Conservation (phyloP, 345 rosid species). For the Acer saccharum region DNA sequence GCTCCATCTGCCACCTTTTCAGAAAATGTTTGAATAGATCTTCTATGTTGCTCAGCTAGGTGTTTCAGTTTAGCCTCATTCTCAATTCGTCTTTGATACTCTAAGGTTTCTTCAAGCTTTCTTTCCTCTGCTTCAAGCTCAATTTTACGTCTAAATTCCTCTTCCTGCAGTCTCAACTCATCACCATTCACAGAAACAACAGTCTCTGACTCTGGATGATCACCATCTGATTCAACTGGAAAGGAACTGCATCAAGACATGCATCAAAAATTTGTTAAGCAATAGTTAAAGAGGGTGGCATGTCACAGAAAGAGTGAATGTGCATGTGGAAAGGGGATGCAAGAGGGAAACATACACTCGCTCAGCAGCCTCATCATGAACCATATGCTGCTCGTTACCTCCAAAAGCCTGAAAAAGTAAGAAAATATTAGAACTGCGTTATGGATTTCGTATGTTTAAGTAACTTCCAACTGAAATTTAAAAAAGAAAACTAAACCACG, state of each 20-base stretch:
- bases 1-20: constrained; percentile 37
- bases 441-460: constrained; percentile 12
- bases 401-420: constrained; percentile 47
- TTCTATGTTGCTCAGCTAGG: constrained; percentile 78
- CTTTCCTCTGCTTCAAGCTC: constrained; percentile 93
- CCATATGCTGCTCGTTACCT: constrained; percentile 45
- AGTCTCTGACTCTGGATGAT: constrained; percentile 48
- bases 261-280: constrained; percentile 20
- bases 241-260: constrained; percentile 56
- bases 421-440: constrained; percentile 22
- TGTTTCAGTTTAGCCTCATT: constrained; percentile 89
- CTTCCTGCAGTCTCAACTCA: constrained; percentile 65
- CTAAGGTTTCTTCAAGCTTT: constrained; percentile 82
- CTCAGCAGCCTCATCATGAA: constrained; percentile 50
- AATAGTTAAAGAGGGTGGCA: constrained; percentile 6
- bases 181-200: constrained; percentile 42
- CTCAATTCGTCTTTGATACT: constrained; percentile 88
- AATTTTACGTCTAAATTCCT: constrained; percentile 67
- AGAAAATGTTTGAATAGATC: constrained; percentile 39
- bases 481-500: constrained; percentile 13
- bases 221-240: constrained; percentile 54
- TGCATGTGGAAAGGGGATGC: constrained; percentile 6
- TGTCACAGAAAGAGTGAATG: not conserved
- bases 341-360: constrained; percentile 46
- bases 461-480: not conserved